A percentile compares a stretch with the other conserved stretches of the same genome.
These are phyloP conservation scores for Cercophora samala DNA, from an alignment of 495 filamentous ascomycete species.

Conservation along the genomic window DNA sequence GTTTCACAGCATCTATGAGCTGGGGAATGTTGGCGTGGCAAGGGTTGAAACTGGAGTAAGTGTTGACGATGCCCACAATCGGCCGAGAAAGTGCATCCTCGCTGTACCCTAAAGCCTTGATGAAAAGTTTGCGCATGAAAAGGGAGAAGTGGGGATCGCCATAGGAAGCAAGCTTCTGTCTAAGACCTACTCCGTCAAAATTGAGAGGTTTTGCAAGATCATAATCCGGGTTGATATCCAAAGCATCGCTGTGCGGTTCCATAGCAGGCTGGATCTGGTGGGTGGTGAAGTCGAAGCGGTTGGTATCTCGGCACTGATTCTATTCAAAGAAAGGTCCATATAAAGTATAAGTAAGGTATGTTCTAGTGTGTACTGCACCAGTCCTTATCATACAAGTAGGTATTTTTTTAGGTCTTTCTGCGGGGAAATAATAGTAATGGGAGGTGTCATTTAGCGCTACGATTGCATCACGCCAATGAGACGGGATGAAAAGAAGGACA, in stretches of 20 bases:
- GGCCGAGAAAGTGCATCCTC: constrained; percentile 64
- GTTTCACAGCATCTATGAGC: constrained; percentile 62
- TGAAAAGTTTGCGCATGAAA: constrained; percentile 67
- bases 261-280: not conserved
- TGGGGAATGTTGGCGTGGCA: constrained; percentile 66
- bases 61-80: constrained; percentile 65
- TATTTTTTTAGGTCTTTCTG: not conserved
- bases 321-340: no score
- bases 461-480: constrained; percentile 5
- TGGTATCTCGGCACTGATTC: no score
- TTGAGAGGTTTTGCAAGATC: constrained; percentile 49
- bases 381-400: not conserved
- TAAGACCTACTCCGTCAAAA: constrained; percentile 49
- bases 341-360: no score
- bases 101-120: constrained; percentile 65
- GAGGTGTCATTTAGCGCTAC: not conserved
- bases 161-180: constrained; percentile 62
- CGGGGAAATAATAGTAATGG: not conserved
- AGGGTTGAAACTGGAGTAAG: constrained; percentile 63
- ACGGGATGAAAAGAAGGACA: not conserved
- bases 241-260: not conserved
- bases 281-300: no score
- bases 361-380: no score
- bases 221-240: constrained; percentile 43
- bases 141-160: constrained; percentile 67